Percentiles rank a stretch among this genome's conserved stretches.
Conservation (phyloP, 495 filamentous ascomycete genomes). For the Daldinia vernicosa region DNA sequence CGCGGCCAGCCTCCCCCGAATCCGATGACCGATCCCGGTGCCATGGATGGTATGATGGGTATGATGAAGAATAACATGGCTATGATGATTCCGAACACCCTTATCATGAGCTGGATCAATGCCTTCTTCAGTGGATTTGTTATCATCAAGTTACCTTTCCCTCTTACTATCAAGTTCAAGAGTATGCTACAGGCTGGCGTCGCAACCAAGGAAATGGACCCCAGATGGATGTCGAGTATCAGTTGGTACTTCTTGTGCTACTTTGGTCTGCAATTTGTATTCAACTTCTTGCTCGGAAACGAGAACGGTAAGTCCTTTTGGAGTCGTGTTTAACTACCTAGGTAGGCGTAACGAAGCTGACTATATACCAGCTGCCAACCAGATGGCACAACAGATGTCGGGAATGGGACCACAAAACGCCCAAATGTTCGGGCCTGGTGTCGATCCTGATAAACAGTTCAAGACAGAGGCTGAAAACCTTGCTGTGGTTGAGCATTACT, state of each 20-base stretch:
- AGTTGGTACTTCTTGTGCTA: constrained; percentile 99
- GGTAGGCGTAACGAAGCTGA: constrained; percentile 16
- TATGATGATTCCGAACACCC: constrained; percentile 98
- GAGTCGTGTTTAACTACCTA: background rate
- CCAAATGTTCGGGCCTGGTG: constrained; percentile 89
- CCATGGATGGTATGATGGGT: constrained; percentile 99
- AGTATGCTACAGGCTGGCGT: constrained; percentile 98
- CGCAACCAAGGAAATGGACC: constrained; percentile 93
- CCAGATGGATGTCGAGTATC: constrained; percentile 96
- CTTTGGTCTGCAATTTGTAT: constrained; percentile 96
- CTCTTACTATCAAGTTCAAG: constrained; percentile 97
- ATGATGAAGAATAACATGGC: constrained; percentile 99
- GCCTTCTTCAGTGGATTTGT: constrained; percentile 98
- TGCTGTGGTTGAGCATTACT: constrained; percentile 92
- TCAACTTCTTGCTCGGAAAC: constrained; percentile 93
- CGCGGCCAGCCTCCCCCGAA: constrained; percentile 89
- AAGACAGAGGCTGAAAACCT: constrained; percentile 91
- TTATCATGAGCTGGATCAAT: constrained; percentile 99
- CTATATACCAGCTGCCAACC: constrained; percentile 76
- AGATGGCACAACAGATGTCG: constrained; percentile 94
- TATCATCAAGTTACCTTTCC: constrained; percentile 98
- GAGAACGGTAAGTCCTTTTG: constrained; percentile 78
- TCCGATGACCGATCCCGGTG: constrained; percentile 95
- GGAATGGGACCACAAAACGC: constrained; percentile 73
- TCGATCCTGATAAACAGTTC: constrained; percentile 95